Evolutionary conservation across 441 rosid genomes (phyloP), one percentile per base, ranked within the genome.

Genomic region (Aquilaria agallochum): DNA sequence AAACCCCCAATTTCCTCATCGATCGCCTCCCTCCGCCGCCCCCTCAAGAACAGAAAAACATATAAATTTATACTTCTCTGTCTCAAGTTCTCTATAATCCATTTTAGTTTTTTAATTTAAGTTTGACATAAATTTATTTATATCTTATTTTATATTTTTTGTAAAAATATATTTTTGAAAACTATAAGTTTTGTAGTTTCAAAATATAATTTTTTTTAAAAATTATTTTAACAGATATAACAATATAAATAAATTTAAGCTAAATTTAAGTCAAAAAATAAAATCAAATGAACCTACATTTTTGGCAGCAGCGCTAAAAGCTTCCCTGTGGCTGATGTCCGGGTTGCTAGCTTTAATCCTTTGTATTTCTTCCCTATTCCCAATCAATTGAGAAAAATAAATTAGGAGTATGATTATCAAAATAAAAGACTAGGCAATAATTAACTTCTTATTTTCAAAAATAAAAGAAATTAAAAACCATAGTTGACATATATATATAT

Each of bases 291-390:
- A 58, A 54, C 91, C 86, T 85, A 91, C 99, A 75, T 94, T 94
- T 82, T 94, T 94, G 0, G 99, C 99, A 54, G 99, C 99, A 9
- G 97, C 83, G 84, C 99, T 94, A 59, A 94, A 94, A 58, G 99
- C 99, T 79, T 94, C 99, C 61, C 96, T 86, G 72, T 94, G 99
- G 76, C 83, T 94, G 72, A 94, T 94, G 30, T 89, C 91, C 36
- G 99, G 99, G 76, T 94, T 94, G 61, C 87, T 71, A 58, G 97
- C 88, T 78, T 94, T 94, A 56, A 94, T 91, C 84, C 99, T 90
- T 78, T 91, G 97, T 49, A 94, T 94, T 81, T 94, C 99, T 76
- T 94, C 99, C 78, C 99, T 94, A 72, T 40, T 40, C 9, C 9
- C 45, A 40, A 10, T 64, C 33, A 57, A 53, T 36, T 5, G 15